Conservation (phyloP, 1,284 basidiomycete genomes). For the Apiotrichum sp. region DNA sequence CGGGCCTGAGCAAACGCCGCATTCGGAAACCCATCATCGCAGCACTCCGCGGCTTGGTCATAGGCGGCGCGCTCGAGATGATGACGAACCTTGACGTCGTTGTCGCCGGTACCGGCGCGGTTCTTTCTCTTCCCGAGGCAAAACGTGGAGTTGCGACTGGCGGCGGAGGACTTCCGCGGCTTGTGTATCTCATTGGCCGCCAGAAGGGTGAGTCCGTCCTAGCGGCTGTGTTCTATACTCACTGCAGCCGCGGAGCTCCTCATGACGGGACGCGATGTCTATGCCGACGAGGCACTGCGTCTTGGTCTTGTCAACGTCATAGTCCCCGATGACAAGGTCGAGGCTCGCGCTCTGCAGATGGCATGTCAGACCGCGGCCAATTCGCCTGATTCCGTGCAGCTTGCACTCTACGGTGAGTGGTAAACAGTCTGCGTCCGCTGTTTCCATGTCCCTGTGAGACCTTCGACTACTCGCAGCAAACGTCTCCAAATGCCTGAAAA, state of each 20-base stretch:
- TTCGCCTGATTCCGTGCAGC: slow-evolving; percentile 8
- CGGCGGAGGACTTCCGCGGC: slow-evolving; percentile 11
- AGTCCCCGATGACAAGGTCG: slow-evolving; percentile 14
- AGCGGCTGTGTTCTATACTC: not conserved
- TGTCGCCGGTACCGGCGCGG: slow-evolving; percentile 10
- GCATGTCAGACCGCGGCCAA: slow-evolving; percentile 9
- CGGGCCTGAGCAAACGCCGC: not conserved
- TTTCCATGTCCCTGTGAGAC: not conserved
- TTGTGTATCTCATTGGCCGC: slow-evolving; percentile 10
- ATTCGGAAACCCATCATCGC: slow-evolving; percentile 12
- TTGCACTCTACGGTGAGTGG: slow-evolving; percentile 4
- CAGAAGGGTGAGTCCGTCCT: slow-evolving; percentile 12
- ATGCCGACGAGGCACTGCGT: slow-evolving; percentile 6
- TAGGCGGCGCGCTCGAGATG: slow-evolving; percentile 18
- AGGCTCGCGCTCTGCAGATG: slow-evolving; percentile 6
- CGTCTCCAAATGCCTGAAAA: not conserved
- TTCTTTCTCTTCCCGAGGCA: slow-evolving; percentile 10
- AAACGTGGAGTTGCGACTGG: slow-evolving; percentile 10
- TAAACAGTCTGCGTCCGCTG: no score
- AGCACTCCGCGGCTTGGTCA: slow-evolving; percentile 5
- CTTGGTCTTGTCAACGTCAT: slow-evolving; percentile 9
- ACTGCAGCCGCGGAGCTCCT: slow-evolving; percentile 11
- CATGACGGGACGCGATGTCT: slow-evolving; percentile 13
- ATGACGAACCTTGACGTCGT: slow-evolving; percentile 14
- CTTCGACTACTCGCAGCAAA: no score